Base-by-base conservation (phyloP, 371 early-diverging fungal genomes). In the Actinomucor elegans region DNA sequence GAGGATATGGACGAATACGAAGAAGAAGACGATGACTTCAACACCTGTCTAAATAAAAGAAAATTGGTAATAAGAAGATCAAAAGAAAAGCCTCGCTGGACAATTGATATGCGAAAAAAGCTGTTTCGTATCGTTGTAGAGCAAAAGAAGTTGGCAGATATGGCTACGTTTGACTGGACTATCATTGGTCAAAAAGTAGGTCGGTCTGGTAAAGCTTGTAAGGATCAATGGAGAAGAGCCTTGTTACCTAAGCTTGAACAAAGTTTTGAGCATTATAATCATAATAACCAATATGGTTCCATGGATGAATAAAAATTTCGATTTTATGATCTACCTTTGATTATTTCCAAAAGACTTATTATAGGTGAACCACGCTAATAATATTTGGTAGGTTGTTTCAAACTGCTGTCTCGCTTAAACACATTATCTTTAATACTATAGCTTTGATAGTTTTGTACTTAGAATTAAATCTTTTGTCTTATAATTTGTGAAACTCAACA, bases 221-320 rank as follows among this genome's bases (percentile, higher is more conserved):
- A 75, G 23, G 71, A 71, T 57, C 75, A 75, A 43, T 75, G 75
- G 75, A 54, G 71, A 51, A 69, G 71, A 11, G 75, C 66, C 24
- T 45, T 67, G 8, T 53, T 71, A 17, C 69, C 69, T 9, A 35
- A 35, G 40, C 7, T 48, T 54, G 28, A 55, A 41, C 34, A 48
- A 41, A 42, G 17, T 10, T 52, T 52, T 26, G 35, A 50, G 17
- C 17, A 31, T 12, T 20, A 31, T 40, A 18, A 31, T 7, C 21
- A 21, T n/a, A n/a, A n/a, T n/a, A n/a, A n/a, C n/a, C n/a, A n/a
- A n/a, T n/a, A n/a, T n/a, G n/a, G n/a, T n/a, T n/a, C n/a, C n/a
- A n/a, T n/a, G n/a, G n/a, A n/a, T n/a, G n/a, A n/a, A n/a, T n/a
- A n/a, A n/a, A n/a, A n/a, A n/a, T n/a, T n/a, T n/a, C n/a, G n/a